Conservation (phyloP, 306 rosid genomes). For the Lotus japonicus region DNA sequence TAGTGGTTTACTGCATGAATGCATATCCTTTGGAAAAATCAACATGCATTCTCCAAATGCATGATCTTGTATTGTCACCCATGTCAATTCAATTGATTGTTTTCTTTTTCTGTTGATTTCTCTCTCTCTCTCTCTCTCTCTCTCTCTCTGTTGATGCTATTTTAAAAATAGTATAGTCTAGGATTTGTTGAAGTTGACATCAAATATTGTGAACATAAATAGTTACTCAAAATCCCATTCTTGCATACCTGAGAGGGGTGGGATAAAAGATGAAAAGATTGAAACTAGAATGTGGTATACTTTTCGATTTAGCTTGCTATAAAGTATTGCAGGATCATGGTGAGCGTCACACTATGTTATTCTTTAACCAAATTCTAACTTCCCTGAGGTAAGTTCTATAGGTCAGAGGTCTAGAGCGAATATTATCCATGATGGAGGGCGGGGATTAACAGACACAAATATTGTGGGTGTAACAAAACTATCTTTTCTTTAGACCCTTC, state of each 20-base stretch:
- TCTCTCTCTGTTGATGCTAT: no score
- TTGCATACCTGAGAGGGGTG: no score
- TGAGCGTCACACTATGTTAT: no score
- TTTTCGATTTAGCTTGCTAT: no score
- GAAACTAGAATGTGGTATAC: no score
- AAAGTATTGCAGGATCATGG: no score
- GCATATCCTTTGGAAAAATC: background rate
- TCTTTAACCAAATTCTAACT: no score
- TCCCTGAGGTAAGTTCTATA: background rate
- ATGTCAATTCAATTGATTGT: background rate
- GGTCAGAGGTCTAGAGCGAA: background rate
- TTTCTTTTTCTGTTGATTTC: background rate
- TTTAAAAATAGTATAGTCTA: no score
- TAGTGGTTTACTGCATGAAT: background rate
- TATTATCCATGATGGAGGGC: background rate
- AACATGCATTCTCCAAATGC: background rate
- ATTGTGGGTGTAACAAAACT: background rate
- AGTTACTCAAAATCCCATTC: no score
- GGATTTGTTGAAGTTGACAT: no score
- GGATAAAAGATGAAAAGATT: no score
- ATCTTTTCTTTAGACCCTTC: background rate
- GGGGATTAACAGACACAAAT: background rate
- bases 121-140: background rate
- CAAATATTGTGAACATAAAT: no score
- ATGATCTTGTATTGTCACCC: background rate